phyloP scores from a whole-genome alignment of 1,284 basidiomycete species.

The Cryptococcus floricola region DNA sequence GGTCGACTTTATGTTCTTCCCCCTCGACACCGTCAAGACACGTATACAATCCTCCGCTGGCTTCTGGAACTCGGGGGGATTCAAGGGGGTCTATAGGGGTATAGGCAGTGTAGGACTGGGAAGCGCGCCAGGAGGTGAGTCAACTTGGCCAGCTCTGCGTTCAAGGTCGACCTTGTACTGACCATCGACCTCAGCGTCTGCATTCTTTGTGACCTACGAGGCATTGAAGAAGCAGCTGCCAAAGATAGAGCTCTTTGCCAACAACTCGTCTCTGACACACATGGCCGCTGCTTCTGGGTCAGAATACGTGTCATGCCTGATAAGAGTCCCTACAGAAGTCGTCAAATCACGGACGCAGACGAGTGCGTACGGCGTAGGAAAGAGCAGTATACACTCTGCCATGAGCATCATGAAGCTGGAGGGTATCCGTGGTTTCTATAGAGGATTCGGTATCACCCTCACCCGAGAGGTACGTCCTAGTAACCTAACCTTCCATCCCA shows the following conservation, averaged over 20 bases:
- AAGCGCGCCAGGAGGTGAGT: conserved; percentile 87
- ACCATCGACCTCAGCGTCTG: conserved; percentile 61
- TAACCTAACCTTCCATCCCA: not conserved
- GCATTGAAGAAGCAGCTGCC: conserved; percentile 73
- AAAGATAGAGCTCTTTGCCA: conserved; percentile 45
- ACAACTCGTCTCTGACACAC: conserved; percentile 68
- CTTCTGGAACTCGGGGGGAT: conserved; percentile 80
- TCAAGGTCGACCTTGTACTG: not conserved
- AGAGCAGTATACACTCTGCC: conserved; percentile 44
- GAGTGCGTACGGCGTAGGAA: conserved; percentile 58
- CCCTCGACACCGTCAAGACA: conserved; percentile 95
- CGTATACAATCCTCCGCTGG: conserved; percentile 85
- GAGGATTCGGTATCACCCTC: conserved; percentile 73
- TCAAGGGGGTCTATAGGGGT: conserved; percentile 89
- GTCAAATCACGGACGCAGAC: conserved; percentile 84
- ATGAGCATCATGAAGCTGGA: conserved; percentile 56
- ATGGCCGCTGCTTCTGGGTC: conserved; percentile 74
- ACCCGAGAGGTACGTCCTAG: conserved; percentile 62
- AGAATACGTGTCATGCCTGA: conserved; percentile 86
- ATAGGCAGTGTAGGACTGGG: conserved; percentile 93
- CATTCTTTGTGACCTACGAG: conserved; percentile 95
- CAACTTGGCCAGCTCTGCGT: not conserved
- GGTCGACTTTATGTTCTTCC: conserved; percentile 93
- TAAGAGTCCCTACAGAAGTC: conserved; percentile 91
- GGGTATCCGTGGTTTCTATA: conserved; percentile 68